Evolutionary conservation across 768 basidiomycete genomes (phyloP), one percentile per base, ranked within the genome.

Genomic region (Rickenella mellea): DNA sequence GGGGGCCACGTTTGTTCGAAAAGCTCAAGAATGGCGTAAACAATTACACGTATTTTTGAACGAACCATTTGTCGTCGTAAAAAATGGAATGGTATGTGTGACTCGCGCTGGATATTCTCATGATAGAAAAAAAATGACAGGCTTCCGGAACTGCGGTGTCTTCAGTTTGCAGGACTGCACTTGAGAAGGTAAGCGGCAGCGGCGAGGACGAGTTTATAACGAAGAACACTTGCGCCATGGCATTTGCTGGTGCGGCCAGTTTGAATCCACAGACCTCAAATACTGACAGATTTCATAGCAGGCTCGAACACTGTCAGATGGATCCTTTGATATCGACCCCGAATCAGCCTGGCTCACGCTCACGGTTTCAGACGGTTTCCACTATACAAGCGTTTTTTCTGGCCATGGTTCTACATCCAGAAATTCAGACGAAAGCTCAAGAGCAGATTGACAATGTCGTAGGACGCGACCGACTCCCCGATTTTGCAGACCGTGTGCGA

Each of bases 1-100:
- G 2, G 65, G 63, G 4, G 64, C 65, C 15, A 51, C 44, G 12
- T 48, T 61, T 24, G 60, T 50, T 46, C 53, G 55, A 27, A 48
- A 53, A 45, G 60, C 62, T 10, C 35, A 46, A 17, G 52, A 53
- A 31, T 64, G 58, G 46, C 4, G 35, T 8, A 27, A 43, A 15
- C 21, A 15, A 17, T 22, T 27, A 1, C 12, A 40, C 9, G 26
- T 19, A 6, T 27, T 39, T 22, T 36, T 26, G 9, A 17, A 39
- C 7, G 30, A 15, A 15, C 43, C 43, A 7, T 30, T 27, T 21
- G 19, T 14, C 19, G 20, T 42, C 22, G 30, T 22, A 6, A 47
- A 47, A 31, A 19, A 40, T 15, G 12, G 19, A 11, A 6, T 40
- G 39, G 39, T n/a, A n/a, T 40, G 29, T 14, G 20, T 12, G 19